These are phyloP conservation scores for Paramecium caudatum DNA, from an alignment of 73 alveolate genomes.

Conservation along the genomic window DNA sequence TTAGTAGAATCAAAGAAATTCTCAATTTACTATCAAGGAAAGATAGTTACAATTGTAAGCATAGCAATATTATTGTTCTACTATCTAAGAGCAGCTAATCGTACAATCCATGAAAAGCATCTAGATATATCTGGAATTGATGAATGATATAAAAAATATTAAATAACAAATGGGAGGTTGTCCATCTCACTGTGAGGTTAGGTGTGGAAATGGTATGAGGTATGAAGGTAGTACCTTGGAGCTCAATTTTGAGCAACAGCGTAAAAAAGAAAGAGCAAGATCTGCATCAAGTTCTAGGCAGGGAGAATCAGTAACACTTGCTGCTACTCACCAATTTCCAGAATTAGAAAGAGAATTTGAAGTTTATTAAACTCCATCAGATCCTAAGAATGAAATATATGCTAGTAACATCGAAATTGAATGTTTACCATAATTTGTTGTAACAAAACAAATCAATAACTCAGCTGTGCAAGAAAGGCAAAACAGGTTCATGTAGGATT, in stretches of 20 bases:
- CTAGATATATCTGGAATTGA: constrained; percentile 48
- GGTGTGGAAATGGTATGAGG: constrained; percentile 25
- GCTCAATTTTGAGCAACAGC: background rate
- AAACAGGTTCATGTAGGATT: background rate
- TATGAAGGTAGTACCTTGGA: constrained; percentile 42
- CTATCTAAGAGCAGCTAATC: constrained; percentile 11
- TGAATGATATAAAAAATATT: background rate
- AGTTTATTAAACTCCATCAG: background rate
- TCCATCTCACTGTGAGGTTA: constrained; percentile 26
- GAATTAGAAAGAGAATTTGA: background rate
- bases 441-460: background rate
- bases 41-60: background rate
- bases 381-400: constrained; percentile 23
- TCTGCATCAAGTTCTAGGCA: constrained; percentile 13
- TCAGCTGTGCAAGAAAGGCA: background rate
- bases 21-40: constrained; percentile 3
- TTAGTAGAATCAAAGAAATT: constrained; percentile 26
- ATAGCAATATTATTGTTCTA: background rate
- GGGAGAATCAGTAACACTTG: background rate
- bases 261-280: background rate
- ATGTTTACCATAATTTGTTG: background rate
- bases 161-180: constrained; percentile 23
- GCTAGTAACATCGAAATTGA: constrained; percentile 10
- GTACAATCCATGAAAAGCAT: constrained; percentile 16
- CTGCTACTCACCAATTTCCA: background rate